Evolutionary conservation across 306 rosid species (phyloP).

Genomic region (Carpinus viminea): DNA sequence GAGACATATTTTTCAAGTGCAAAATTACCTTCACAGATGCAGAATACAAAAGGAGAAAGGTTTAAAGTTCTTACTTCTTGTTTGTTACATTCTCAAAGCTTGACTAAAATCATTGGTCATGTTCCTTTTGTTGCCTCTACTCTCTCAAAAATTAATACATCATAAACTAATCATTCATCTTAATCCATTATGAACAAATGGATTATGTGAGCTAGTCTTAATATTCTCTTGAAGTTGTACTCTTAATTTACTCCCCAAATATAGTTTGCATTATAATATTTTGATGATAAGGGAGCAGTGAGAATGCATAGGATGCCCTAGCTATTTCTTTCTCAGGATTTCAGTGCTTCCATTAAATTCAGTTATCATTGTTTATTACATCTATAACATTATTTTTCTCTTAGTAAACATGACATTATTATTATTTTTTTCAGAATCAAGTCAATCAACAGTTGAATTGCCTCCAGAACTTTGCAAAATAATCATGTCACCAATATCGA

Average conservation of each 20-base stretch:
- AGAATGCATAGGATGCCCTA: neutral
- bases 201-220: neutral
- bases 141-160: neutral
- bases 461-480: conserved; percentile 81
- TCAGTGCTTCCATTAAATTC: neutral
- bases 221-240: neutral
- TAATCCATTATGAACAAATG: neutral
- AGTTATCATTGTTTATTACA: neutral
- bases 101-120: neutral
- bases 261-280: neutral
- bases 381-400: neutral
- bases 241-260: neutral
- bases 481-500: conserved; percentile 69
- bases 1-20: conserved; percentile 48
- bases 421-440: conserved; percentile 46
- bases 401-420: neutral
- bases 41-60: conserved; percentile 56
- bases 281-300: neutral
- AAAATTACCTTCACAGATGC: conserved; percentile 47
- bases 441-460: conserved; percentile 52
- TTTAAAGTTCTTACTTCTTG: conserved; percentile 10
- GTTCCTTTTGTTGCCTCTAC: neutral
- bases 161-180: neutral
- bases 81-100: conserved; percentile 6
- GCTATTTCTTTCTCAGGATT: neutral